phyloP scores from a whole-genome alignment of 1,139 yeast species.

The Pneumocystis murina region DNA sequence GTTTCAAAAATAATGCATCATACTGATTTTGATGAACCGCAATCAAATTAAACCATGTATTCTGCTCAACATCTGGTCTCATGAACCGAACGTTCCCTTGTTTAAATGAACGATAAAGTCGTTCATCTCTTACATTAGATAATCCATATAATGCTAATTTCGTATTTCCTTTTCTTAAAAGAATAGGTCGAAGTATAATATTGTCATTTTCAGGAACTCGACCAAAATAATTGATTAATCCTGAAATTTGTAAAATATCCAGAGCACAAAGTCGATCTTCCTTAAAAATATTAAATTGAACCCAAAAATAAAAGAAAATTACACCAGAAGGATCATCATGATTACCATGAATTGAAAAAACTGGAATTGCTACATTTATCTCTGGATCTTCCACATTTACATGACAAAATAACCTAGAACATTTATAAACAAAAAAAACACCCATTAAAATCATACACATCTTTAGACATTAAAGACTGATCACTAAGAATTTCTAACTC shows the following conservation, averaged over 20 bases:
- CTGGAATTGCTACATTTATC: slow-evolving; percentile 76
- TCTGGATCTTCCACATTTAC: slow-evolving; percentile 87
- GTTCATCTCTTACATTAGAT: slow-evolving; percentile 77
- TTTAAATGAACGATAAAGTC: slow-evolving; percentile 67
- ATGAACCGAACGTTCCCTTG: slow-evolving; percentile 68
- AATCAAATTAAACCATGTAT: slow-evolving; percentile 70
- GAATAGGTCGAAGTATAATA: slow-evolving; percentile 60
- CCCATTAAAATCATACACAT: slow-evolving; percentile 24
- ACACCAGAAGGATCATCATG: slow-evolving; percentile 94
- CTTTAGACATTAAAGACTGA: slow-evolving; percentile 45
- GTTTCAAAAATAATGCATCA: slow-evolving; percentile 16
- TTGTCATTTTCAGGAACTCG: slow-evolving; percentile 62
- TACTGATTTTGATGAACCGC: slow-evolving; percentile 78
- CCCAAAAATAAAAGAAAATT: slow-evolving; percentile 5
- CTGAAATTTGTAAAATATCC: slow-evolving; percentile 69
- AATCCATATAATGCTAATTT: slow-evolving; percentile 77
- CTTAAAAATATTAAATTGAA: slow-evolving; percentile 5
- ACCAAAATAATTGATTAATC: slow-evolving; percentile 82
- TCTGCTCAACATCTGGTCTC: slow-evolving; percentile 43
- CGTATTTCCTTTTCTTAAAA: slow-evolving; percentile 69
- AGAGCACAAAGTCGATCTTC: slow-evolving; percentile 68
- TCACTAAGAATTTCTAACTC: slow-evolving; percentile 74
- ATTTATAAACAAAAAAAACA: slow-evolving; percentile 15
- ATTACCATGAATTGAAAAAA: slow-evolving; percentile 87
- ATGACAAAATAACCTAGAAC: slow-evolving; percentile 30